These are phyloP conservation scores for Crithidia brevicula DNA, from an alignment of 208 protist genomes.

Conservation along the genomic window DNA sequence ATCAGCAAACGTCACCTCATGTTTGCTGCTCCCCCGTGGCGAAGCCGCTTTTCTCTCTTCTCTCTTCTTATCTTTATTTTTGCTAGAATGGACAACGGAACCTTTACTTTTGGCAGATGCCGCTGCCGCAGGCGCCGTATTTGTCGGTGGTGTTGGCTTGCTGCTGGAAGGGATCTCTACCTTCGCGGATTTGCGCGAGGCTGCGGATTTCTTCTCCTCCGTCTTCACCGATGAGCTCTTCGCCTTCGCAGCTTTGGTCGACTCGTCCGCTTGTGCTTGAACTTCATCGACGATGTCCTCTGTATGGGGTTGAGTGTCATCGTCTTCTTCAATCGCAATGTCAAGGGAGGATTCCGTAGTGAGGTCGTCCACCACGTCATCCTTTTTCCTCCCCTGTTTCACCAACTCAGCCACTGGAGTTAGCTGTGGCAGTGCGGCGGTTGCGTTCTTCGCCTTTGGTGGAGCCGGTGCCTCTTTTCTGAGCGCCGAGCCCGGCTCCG, in stretches of 20 bases:
- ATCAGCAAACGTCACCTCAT: neutral
- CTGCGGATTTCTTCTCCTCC: neutral
- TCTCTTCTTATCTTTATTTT: neutral
- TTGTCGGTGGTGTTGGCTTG: neutral
- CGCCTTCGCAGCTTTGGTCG: neutral
- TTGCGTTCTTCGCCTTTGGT: neutral
- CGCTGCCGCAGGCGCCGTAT: too few relatives aligned
- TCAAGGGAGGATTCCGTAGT: conserved; percentile 17
- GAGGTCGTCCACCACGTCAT: neutral
- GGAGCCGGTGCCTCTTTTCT: neutral
- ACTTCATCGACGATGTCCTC: neutral
- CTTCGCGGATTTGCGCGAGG: too few relatives aligned
- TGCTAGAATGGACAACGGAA: too few relatives aligned
- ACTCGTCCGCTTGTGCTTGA: neutral
- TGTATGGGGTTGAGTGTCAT: too few relatives aligned
- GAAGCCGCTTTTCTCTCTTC: neutral
- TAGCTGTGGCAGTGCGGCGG: neutral
- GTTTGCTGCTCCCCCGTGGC: neutral
- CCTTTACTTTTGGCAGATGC: too few relatives aligned
- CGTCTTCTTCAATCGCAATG: conserved; percentile 17
- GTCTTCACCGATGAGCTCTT: neutral
- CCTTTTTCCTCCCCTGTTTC: neutral
- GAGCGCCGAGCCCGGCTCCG: conserved; percentile 6
- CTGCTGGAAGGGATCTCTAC: too few relatives aligned
- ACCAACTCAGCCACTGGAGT: neutral